phyloP scores from a whole-genome alignment of 1,284 basidiomycete genomes.

The Xerocomus amazonicus region DNA sequence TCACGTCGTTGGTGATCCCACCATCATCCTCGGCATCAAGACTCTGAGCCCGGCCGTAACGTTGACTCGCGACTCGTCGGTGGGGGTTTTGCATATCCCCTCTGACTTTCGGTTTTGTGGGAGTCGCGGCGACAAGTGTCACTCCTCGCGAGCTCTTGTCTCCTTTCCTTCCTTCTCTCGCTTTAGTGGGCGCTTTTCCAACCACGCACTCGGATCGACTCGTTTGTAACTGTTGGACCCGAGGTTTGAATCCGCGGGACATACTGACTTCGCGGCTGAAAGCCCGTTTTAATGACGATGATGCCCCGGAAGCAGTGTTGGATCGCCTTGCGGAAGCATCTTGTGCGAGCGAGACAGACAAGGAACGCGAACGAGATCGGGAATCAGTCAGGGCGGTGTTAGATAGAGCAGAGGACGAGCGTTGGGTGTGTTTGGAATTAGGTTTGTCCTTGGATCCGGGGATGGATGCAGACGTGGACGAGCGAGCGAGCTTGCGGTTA shows the following conservation, averaged over 20 bases:
- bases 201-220: constrained; percentile 7
- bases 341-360: constrained; percentile 58
- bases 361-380: constrained; percentile 55
- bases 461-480: constrained; percentile 15
- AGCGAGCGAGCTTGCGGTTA: constrained; percentile 14
- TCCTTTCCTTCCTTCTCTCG: constrained; percentile 7
- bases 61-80: constrained; percentile 1
- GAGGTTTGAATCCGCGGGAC: constrained; percentile 59
- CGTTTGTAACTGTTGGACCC: constrained; percentile 11
- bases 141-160: constrained; percentile 32
- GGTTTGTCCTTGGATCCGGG: constrained; percentile 12
- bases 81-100: constrained; percentile 3
- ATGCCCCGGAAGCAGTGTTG: constrained; percentile 31
- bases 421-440: constrained; percentile 9
- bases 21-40: constrained; percentile 2
- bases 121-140: constrained; percentile 58
- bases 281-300: constrained; percentile 42
- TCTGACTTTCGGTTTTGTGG: constrained; percentile 40
- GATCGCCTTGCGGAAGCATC: constrained; percentile 49
- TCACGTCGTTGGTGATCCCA: neutral
- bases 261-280: constrained; percentile 69
- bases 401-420: constrained; percentile 20
- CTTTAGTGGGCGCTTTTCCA: constrained; percentile 7
- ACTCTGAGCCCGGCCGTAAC: constrained; percentile 3
- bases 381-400: constrained; percentile 21